Evolutionary conservation across 768 basidiomycete genomes (phyloP), one percentile per base, ranked within the genome.

Genomic region (Leucosporidium creatinivorum): DNA sequence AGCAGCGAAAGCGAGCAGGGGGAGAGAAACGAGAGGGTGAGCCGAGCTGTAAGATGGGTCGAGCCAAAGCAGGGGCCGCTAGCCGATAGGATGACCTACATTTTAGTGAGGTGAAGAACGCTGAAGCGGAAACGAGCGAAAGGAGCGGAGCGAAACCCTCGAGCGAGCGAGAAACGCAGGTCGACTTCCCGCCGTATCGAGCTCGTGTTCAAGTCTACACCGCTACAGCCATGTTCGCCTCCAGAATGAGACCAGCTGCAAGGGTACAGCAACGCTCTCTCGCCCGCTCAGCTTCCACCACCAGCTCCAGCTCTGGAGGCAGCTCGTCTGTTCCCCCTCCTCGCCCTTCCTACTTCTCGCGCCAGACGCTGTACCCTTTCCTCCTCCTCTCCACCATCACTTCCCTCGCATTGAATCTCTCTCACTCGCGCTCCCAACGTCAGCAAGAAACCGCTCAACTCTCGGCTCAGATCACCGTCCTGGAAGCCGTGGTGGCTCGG

Each of bases 401-500:
- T 23, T 69, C 70, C 7, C 65, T 69, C n/a, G 67, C 70, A 1
- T 61, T 72, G 30, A 72, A 72, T 62, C 70, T 72, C 55, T 51
- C 58, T 5, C 62, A 66, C 62, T 65, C 68, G 36, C 62, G 65
- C 26, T 59, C 65, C 2, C 58, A 58, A 1, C 47, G 47, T 19
- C n/a, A 58, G 1, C 28, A 51, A 51, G 62, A 63, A 15, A 36
- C 55, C 17, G 26, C 54, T 0, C 65, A 50, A 21, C 28, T 58
- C 39, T n/a, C 30, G 5, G 78, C 78, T 12, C 76, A 78, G 59
- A 69, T 77, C 25, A 68, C 66, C 19, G 78, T 78, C 3, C 70
- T 79, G 44, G 73, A 77, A 58, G 66, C 69, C 3, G 44, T 79
- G 31, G 62, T 78, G 10, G 61, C 55, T 3, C 67, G 70, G 26